phyloP scores from a whole-genome alignment of 257 asterid species.

The Ilex aquifolium region DNA sequence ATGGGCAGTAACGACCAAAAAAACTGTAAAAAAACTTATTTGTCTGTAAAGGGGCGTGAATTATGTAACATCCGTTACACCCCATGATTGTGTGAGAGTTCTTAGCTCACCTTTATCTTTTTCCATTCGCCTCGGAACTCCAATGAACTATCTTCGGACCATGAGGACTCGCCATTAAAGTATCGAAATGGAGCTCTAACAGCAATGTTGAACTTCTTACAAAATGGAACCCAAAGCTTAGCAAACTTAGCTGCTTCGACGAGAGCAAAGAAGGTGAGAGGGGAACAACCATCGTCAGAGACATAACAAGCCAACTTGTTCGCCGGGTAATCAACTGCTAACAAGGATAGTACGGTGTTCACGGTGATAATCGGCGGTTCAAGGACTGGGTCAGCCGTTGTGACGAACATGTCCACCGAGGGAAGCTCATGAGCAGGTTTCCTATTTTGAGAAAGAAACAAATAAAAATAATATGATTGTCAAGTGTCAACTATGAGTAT shows the following conservation, averaged over 20 bases:
- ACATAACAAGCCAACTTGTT: conserved; percentile 31
- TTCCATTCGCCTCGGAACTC: conserved; percentile 21
- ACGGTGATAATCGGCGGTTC: conserved; percentile 30
- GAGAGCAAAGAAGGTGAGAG: conserved; percentile 24
- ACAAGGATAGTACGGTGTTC: conserved; percentile 29
- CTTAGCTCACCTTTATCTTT: conserved; percentile 21
- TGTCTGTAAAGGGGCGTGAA: too few relatives aligned
- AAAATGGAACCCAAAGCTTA: conserved; percentile 31
- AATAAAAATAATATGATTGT: not conserved
- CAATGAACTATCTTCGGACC: not conserved
- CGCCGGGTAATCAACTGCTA: conserved; percentile 32
- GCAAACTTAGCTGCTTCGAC: conserved; percentile 30
- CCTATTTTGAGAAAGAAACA: not conserved
- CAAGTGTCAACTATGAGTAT: too few relatives aligned
- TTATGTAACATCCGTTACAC: too few relatives aligned
- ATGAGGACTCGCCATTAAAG: conserved; percentile 3
- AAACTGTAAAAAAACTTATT: not conserved
- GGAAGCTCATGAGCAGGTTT: conserved; percentile 14
- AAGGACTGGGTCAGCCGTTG: conserved; percentile 27
- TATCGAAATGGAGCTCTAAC: conserved; percentile 34
- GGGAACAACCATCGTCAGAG: conserved; percentile 35
- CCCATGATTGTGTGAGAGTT: too few relatives aligned
- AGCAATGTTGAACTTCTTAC: conserved; percentile 19
- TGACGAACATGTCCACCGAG: conserved; percentile 27
- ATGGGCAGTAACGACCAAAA: not conserved